phyloP scores from a whole-genome alignment of 495 filamentous ascomycete species.

The Sphaerosporella brunnea region DNA sequence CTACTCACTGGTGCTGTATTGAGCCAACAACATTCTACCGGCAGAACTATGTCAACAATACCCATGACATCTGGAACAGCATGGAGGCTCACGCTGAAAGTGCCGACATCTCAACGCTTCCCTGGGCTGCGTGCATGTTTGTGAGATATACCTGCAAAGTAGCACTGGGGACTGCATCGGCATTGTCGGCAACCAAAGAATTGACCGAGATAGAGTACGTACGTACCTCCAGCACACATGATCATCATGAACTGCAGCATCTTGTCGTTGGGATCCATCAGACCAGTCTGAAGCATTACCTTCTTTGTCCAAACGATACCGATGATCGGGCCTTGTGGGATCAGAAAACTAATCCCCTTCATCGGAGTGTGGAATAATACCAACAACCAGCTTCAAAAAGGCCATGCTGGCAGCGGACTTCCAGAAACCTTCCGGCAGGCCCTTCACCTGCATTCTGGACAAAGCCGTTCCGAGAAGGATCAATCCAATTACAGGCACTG shows the following conservation, averaged over 20 bases:
- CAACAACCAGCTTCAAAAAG: conserved; percentile 21
- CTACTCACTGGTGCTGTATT: conserved; percentile 21
- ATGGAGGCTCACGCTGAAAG: conserved; percentile 12
- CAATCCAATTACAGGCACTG: conserved; percentile 19
- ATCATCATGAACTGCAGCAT: conserved; percentile 22
- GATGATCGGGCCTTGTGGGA: conserved; percentile 23
- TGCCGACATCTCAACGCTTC: conserved; percentile 23
- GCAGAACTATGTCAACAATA: conserved; percentile 1
- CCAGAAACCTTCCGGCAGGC: conserved; percentile 24
- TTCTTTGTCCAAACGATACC: conserved; percentile 21
- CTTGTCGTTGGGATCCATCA: conserved; percentile 17
- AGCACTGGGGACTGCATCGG: conserved; percentile 18
- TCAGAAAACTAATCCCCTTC: conserved; percentile 3
- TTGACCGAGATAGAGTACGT: neutral
- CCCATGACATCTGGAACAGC: neutral
- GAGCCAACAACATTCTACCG: conserved; percentile 15
- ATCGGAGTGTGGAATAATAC: too few relatives aligned
- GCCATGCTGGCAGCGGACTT: conserved; percentile 20
- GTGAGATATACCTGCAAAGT: conserved; percentile 24
- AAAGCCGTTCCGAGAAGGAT: conserved; percentile 18
- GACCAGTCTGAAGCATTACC: conserved; percentile 10
- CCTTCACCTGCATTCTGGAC: conserved; percentile 15
- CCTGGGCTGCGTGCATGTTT: conserved; percentile 21
- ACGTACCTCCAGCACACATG: conserved; percentile 21
- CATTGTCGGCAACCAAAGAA: neutral